Evolutionary conservation across 139 green algal genomes (phyloP), one percentile per base, ranked within the genome.

Genomic region (Closterium sp.): DNA sequence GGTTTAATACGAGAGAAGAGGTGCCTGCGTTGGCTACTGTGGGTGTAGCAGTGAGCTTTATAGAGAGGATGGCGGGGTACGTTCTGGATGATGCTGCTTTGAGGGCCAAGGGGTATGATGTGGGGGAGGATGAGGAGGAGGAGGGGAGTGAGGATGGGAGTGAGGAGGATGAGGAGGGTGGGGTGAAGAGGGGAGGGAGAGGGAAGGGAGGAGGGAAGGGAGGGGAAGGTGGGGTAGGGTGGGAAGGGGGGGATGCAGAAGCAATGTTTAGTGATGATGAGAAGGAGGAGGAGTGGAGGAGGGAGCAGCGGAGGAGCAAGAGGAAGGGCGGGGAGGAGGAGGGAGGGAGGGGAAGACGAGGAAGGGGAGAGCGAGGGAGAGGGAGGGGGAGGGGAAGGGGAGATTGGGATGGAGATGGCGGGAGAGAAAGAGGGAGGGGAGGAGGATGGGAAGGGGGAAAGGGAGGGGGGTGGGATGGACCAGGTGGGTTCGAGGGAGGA

Each of bases 1-100:
- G 92, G n/a, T 95, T 95, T 45, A 93, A 95, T 70, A 88, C n/a
- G 29, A 19, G n/a, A n/a, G 22, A 19, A 9, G 92, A 95, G 31
- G 88, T 94, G 10, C 92, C 92, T 11, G 79, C 27, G 24, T 4
- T 27, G n/a, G 92, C 89, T 3, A 31, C 22, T 13, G 29, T 85
- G 89, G 92, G 89, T 21, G 90, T 70, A 27, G 79, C 29, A 4
- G 87, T 94, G 19, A 42, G 34, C 31, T 94, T 86, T 91, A 86
- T 87, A 19, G 85, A 91, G 9, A 91, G 94, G 70, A 31, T 91
- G 91, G 92, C 92, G n/a, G 27, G n/a, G 9, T 93, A 88, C 9
- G 31, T 94, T 3, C 50, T 94, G 22, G 70, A 94, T 45, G 85
- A 86, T 34, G 91, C 70, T n/a, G 27, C 11, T 0, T 29, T 94